Evolutionary conservation across 2,329 filamentous ascomycete species (phyloP).

Genomic region (Penicillium sp.): DNA sequence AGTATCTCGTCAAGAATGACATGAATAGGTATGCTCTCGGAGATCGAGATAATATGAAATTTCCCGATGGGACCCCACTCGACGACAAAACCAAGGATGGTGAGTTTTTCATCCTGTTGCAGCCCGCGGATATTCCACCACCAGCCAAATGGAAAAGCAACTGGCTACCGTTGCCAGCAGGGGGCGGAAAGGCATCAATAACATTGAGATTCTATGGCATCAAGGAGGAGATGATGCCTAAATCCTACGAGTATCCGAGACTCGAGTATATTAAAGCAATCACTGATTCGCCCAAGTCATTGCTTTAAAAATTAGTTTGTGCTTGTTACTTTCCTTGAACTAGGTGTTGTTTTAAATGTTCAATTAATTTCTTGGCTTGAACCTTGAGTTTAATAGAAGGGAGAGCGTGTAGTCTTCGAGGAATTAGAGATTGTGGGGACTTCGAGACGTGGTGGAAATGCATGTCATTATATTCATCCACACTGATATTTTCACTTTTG

Average conservation of each 20-base stretch:
- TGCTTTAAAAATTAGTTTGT: not conserved
- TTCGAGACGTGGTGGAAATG: no score
- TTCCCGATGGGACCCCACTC: not conserved
- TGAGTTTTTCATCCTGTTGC: not conserved
- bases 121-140: not conserved
- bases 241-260: not conserved
- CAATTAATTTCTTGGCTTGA: no score
- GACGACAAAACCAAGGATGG: not conserved
- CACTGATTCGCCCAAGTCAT: not conserved
- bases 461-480: no score
- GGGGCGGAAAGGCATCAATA: not conserved
- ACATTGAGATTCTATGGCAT: not conserved
- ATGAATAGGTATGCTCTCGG: constrained; percentile 1
- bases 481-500: no score
- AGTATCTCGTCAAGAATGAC: not conserved
- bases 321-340: not conserved
- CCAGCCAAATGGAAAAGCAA: not conserved
- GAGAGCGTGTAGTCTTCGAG: no score
- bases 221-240: not conserved
- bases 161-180: not conserved
- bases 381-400: no score
- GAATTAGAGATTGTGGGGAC: no score
- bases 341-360: no score
- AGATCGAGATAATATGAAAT: not conserved
- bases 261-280: not conserved